Conservation (phyloP, 148 eudicot species). For the Arbutus unedo region DNA sequence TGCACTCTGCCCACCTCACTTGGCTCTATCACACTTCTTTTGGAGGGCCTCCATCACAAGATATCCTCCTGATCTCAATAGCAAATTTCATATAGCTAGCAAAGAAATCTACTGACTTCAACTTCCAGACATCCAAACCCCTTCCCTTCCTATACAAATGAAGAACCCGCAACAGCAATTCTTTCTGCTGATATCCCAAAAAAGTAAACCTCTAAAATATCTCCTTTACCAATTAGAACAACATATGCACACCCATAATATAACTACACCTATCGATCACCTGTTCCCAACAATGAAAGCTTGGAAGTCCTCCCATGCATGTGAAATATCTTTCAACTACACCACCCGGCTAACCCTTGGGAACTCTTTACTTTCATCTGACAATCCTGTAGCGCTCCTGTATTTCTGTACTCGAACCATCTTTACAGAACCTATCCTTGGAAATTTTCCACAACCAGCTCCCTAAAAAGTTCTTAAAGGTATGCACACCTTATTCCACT, state of each 20-base stretch:
- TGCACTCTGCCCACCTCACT: slow-evolving; percentile 6
- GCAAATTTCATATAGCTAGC: neutral
- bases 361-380: neutral
- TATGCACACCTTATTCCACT: neutral
- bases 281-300: neutral
- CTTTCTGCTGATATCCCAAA: neutral
- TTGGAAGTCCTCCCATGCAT: neutral
- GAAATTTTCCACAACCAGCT: neutral
- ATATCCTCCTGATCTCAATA: neutral
- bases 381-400: neutral
- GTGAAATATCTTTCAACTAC: neutral
- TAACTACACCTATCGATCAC: neutral
- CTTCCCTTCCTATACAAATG: neutral
- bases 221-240: neutral
- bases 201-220: neutral
- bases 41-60: neutral
- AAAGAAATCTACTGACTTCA: neutral
- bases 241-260: neutral
- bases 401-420: neutral
- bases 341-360: neutral
- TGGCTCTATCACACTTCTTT: neutral
- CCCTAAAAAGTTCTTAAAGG: neutral
- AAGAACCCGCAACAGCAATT: neutral
- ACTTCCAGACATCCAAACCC: neutral
- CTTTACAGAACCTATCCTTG: neutral